phyloP scores from a whole-genome alignment of 495 filamentous ascomycete species.

The Penicillium cosmopolitanum region DNA sequence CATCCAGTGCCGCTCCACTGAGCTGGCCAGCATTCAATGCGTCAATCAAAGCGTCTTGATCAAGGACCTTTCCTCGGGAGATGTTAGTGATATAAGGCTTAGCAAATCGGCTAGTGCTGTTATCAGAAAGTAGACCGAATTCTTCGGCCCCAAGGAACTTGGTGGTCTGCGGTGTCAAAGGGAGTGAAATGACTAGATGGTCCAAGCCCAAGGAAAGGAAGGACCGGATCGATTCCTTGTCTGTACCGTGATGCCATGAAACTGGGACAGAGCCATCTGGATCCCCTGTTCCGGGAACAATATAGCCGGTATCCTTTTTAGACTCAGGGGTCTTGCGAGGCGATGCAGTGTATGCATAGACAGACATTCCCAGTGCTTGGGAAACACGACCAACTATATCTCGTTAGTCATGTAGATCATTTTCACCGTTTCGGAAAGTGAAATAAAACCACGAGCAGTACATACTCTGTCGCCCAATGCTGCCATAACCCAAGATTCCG shows the following conservation, averaged over 20 bases:
- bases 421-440: background rate
- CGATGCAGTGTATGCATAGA: constrained; percentile 79
- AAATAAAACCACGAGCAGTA: background rate
- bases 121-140: constrained; percentile 66
- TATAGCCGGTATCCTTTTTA: constrained; percentile 66
- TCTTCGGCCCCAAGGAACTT: constrained; percentile 66
- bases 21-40: constrained; percentile 52
- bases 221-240: constrained; percentile 59
- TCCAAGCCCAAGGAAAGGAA: constrained; percentile 76
- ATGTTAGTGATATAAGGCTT: constrained; percentile 71
- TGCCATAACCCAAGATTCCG: constrained; percentile 83
- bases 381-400: constrained; percentile 62
- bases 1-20: constrained; percentile 79
- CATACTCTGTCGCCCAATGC: constrained; percentile 73
- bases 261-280: constrained; percentile 69
- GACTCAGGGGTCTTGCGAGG: constrained; percentile 58
- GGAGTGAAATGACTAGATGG: constrained; percentile 73
- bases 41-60: constrained; percentile 67
- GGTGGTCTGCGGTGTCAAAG: constrained; percentile 68
- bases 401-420: constrained; percentile 4
- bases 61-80: constrained; percentile 69
- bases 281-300: constrained; percentile 78
- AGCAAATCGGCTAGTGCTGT: constrained; percentile 11
- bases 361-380: constrained; percentile 74
- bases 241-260: constrained; percentile 73